Base-by-base conservation (phyloP, 441 rosid species). In the Geranium incanum region DNA sequence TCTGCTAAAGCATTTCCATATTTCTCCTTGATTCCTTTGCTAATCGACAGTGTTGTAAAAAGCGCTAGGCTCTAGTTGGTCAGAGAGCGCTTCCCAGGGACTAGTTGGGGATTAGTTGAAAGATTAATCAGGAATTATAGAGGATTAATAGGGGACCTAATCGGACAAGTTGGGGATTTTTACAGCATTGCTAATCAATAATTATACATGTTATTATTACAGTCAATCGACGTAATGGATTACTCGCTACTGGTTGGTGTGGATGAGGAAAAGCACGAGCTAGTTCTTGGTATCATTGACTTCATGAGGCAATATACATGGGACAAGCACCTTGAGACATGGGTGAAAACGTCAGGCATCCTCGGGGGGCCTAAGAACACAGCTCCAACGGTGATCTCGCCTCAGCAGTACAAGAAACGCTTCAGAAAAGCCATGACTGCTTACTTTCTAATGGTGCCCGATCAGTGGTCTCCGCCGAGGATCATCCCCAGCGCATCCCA, bases 301-400 rank as follows among this genome's bases (percentile, higher is more conserved):
- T 95, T 85, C 87, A 82, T 95, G 90, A 87, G 99, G 78, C 99
- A 95, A 76, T 95, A 95, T 75, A 95, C 99, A 0, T 95, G 97
- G 33, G 33, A 28, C 33, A 95, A 95, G 82, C 97, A 89, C 79
- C 83, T 95, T 38, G 98, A 91, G 76, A 91, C 99, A 16, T 91
- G 96, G 97, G 97, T 91, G 72, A 92, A 91, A 76, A 81, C 95
- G 39, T 80, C 98, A 0, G 94, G 98, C 75, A 89, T 95, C 79
- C 93, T 91, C n/a, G 99, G 99, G 0, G 98, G 98, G 37, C 85
- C 92, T 3, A 92, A 76, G 78, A 92, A 92, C 13, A 81, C 83
- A 65, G 64, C 92, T 11, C 99, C 98, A 36, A 89, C 99, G 0
- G 98, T 95, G 15, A 92, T 95, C 21, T 92, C 98, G 33, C 99